phyloP scores from a whole-genome alignment of 306 rosid species.

The Alnus glutinosa region DNA sequence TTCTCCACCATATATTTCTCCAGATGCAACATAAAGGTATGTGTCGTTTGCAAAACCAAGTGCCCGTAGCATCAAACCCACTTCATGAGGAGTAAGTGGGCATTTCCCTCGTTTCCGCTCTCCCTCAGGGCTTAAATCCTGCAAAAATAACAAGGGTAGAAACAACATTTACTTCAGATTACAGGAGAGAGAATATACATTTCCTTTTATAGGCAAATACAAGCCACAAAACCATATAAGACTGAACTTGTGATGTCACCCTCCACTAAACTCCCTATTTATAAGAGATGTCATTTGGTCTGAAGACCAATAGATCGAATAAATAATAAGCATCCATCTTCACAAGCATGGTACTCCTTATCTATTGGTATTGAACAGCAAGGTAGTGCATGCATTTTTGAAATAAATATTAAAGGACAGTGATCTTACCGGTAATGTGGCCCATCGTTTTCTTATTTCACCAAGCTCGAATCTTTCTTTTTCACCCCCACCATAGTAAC shows the following conservation, averaged over 20 bases:
- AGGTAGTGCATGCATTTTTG: neutral
- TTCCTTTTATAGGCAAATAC: constrained; percentile 2
- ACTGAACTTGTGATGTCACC: neutral
- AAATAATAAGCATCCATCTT: neutral
- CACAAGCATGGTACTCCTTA: neutral
- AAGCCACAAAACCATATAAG: neutral
- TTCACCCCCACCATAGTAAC: constrained; percentile 98
- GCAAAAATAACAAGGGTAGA: constrained; percentile 23
- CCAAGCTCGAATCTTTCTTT: constrained; percentile 88
- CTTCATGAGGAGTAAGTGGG: constrained; percentile 93
- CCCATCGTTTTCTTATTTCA: constrained; percentile 98
- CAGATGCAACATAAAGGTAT: constrained; percentile 90
- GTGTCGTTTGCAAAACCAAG: constrained; percentile 94
- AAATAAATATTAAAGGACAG: constrained; percentile 4
- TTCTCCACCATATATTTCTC: constrained; percentile 97
- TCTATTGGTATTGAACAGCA: neutral
- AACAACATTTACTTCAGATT: constrained; percentile 19
- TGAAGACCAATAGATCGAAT: neutral
- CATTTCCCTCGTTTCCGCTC: constrained; percentile 98
- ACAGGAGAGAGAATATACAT: constrained; percentile 19
- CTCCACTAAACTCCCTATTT: neutral
- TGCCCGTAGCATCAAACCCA: constrained; percentile 92
- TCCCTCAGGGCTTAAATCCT: constrained; percentile 87
- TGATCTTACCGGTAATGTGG: constrained; percentile 89
- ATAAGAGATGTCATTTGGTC: neutral